phyloP scores from a whole-genome alignment of 768 basidiomycete genomes.

The Sarcodon aspratus region DNA sequence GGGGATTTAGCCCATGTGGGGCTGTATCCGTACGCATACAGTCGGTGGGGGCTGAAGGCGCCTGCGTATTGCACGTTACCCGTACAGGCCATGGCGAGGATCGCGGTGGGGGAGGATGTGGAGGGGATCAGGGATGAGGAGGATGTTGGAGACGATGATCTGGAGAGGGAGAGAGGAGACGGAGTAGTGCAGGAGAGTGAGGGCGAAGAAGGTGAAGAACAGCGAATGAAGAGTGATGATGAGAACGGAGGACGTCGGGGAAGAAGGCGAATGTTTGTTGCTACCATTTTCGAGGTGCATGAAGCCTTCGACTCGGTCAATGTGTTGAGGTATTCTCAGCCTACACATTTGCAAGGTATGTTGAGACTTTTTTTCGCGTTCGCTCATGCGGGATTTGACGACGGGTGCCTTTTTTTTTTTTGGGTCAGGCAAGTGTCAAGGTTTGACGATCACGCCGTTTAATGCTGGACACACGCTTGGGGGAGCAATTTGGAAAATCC shows the following conservation, averaged over 20 bases:
- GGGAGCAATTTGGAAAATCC: slow-evolving; percentile 96
- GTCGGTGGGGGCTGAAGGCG: slow-evolving; percentile 79
- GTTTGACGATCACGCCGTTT: slow-evolving; percentile 89
- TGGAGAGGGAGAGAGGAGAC: slow-evolving; percentile 5
- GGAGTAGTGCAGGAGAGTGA: slow-evolving; percentile 5
- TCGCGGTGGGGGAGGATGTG: slow-evolving; percentile 82
- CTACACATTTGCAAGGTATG: slow-evolving; percentile 86
- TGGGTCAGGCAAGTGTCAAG: slow-evolving; percentile 68
- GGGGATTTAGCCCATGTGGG: slow-evolving; percentile 85
- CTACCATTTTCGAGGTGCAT: slow-evolving; percentile 76
- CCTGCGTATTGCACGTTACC: slow-evolving; percentile 92
- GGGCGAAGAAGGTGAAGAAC: slow-evolving; percentile 14
- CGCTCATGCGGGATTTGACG: no score
- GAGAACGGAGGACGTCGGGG: neutral
- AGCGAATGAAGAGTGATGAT: slow-evolving; percentile 14
- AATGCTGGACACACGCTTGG: slow-evolving; percentile 92
- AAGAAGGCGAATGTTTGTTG: slow-evolving; percentile 47
- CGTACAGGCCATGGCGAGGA: slow-evolving; percentile 90
- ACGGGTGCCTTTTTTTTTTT: neutral
- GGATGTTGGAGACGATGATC: slow-evolving; percentile 36
- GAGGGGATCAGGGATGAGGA: slow-evolving; percentile 73
- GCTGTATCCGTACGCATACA: slow-evolving; percentile 86
- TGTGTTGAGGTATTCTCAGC: slow-evolving; percentile 90
- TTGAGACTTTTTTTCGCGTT: neutral
- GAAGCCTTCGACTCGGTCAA: slow-evolving; percentile 90